These are phyloP conservation scores for Rosa rugosa DNA, from an alignment of 306 rosid genomes.

Conservation along the genomic window DNA sequence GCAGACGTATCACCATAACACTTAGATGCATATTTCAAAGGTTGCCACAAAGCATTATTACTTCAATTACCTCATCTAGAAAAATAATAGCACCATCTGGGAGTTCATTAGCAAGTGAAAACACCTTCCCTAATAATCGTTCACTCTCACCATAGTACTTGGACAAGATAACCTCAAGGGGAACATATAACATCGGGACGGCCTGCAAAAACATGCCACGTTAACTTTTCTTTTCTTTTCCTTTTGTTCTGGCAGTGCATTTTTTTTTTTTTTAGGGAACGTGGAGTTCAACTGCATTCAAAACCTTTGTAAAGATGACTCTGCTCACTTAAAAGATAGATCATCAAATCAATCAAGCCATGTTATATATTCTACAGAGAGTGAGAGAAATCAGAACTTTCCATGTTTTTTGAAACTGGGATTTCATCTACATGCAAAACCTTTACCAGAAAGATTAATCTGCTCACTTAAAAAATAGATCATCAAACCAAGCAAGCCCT, in stretches of 20 bases:
- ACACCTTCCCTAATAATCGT: slow-evolving; percentile 71
- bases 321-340: background rate
- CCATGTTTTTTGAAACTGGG: background rate
- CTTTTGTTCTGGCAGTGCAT: background rate
- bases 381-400: background rate
- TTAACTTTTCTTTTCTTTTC: background rate
- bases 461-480: background rate
- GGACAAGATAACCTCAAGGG: slow-evolving; percentile 82
- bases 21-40: background rate
- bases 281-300: background rate
- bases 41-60: background rate
- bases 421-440: background rate
- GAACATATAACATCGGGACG: slow-evolving; percentile 78
- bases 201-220: slow-evolving; percentile 57
- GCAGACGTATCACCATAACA: background rate
- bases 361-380: background rate
- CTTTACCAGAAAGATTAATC: background rate
- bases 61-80: slow-evolving; percentile 71
- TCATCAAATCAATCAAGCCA: background rate
- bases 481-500: background rate
- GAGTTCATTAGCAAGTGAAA: slow-evolving; percentile 74
- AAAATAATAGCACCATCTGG: slow-evolving; percentile 83
- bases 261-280: background rate
- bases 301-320: background rate
- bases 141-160: slow-evolving; percentile 94